Base-by-base conservation (phyloP, 2,329 filamentous ascomycete species). In the Amesomyces nigricolor region DNA sequence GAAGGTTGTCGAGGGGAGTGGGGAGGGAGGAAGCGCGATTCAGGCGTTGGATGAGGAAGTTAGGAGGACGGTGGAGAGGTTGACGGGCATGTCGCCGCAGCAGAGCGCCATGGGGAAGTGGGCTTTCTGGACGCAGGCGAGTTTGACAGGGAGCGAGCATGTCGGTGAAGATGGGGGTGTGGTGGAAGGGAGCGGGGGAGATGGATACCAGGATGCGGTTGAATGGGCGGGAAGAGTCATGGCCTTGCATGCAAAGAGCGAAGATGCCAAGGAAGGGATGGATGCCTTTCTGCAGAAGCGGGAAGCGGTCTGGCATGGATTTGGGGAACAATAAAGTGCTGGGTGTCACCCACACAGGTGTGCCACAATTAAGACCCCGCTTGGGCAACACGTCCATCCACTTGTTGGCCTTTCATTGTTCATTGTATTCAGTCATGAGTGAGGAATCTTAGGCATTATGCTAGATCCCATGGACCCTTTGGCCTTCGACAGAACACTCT, bases 21-120 rank as follows among this genome's bases (percentile, higher is more conserved):
- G 62, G 9, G 62, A 46, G 10, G 57, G 59, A 3, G 61, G 61
- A 13, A 55, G 46, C 2, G 59, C 62, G 29, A 58, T 69, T 9
- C 62, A 65, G 49, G 56, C 30, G 40, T 19, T 59, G 32, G 58
- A 59, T 44, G 7, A 17, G 16, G 51, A 57, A 40, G 47, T 59
- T 42, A 11, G 2, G 38, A 10, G 51, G 1, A 63, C 64, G 16
- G 66, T 70, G 7, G 58, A 48, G 6, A 59, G 62, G 43, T 56
- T 70, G 17, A 61, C 63, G 8, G 48, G 52, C 11, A 61, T 59
- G 54, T 53, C 66, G 3, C 67, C 61, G 7, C 68, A 68, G 59
- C 61, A 66, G 13, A 66, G 64, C 56, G 68, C 68, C 4, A 54
- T 70, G 45, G 68, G 66, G 2, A 71, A 71, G 61, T 71, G 69